phyloP scores from a whole-genome alignment of 2,329 filamentous ascomycete species.

The Cladophialophora carrionii region DNA sequence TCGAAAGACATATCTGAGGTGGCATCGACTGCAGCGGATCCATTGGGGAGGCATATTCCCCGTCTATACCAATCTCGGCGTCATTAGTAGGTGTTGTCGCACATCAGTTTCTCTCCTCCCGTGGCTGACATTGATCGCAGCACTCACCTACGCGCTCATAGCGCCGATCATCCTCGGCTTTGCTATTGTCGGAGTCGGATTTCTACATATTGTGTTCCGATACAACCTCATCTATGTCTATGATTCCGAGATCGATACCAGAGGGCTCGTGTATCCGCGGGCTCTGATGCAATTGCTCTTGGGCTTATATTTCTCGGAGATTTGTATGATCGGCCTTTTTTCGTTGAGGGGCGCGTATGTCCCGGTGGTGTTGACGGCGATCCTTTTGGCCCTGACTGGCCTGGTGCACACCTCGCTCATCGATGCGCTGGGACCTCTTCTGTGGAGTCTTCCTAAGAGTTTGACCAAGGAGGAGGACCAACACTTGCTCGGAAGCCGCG shows the following conservation, averaged over 20 bases:
- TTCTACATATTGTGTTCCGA: slow-evolving; percentile 84
- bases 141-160: slow-evolving; percentile 83
- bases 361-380: slow-evolving; percentile 73
- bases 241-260: slow-evolving; percentile 79
- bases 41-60: slow-evolving; percentile 81
- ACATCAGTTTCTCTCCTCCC: neutral
- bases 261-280: slow-evolving; percentile 83
- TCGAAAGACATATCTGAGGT: slow-evolving; percentile 73
- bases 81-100: slow-evolving; percentile 56
- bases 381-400: slow-evolving; percentile 73
- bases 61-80: slow-evolving; percentile 80
- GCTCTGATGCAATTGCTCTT: slow-evolving; percentile 85
- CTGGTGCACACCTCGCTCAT: slow-evolving; percentile 69
- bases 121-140: slow-evolving; percentile 49
- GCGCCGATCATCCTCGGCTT: slow-evolving; percentile 83
- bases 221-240: slow-evolving; percentile 91
- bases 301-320: slow-evolving; percentile 79
- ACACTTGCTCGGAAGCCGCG: slow-evolving; percentile 12
- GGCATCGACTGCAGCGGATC: slow-evolving; percentile 71
- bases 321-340: slow-evolving; percentile 85
- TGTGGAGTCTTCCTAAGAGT: slow-evolving; percentile 70
- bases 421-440: slow-evolving; percentile 49
- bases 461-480: slow-evolving; percentile 30
- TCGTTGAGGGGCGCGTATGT: slow-evolving; percentile 54
- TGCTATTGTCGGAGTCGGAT: slow-evolving; percentile 72